phyloP scores from a whole-genome alignment of 257 asterid genomes.

The Plantago elongata region DNA sequence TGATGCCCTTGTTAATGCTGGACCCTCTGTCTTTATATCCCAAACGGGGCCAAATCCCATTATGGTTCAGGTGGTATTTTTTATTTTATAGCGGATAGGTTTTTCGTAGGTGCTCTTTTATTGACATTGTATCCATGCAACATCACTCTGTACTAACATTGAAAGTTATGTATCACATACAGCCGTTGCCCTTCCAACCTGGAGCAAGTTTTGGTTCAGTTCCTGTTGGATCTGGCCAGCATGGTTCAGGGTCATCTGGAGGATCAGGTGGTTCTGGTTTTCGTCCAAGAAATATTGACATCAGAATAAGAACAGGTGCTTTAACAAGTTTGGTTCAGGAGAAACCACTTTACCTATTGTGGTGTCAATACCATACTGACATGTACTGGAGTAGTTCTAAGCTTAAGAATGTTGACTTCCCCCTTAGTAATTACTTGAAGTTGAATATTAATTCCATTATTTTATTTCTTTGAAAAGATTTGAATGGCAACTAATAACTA shows the following conservation, averaged over 20 bases:
- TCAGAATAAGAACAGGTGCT: constrained; percentile 92
- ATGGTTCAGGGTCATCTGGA: constrained; percentile 37
- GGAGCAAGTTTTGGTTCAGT: constrained; percentile 47
- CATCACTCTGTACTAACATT: neutral
- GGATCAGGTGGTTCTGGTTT: constrained; percentile 43
- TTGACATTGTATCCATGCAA: neutral
- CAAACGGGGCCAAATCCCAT: constrained; percentile 87
- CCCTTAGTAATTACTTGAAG: no score
- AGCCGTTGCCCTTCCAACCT: constrained; percentile 85
- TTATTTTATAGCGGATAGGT: neutral
- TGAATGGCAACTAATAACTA: no score
- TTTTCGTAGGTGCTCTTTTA: neutral
- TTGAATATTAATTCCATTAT: no score
- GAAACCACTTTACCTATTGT: neutral
- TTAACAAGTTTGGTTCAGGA: neutral
- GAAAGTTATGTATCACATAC: constrained; percentile 23
- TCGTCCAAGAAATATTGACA: constrained; percentile 85
- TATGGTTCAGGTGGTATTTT: constrained; percentile 84
- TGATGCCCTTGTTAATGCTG: constrained; percentile 92
- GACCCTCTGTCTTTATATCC: constrained; percentile 88
- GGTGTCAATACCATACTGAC: no score
- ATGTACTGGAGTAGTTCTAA: no score
- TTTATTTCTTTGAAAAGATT: no score
- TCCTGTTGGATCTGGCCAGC: constrained; percentile 51
- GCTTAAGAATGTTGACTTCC: no score